Evolutionary conservation across 208 protist genomes (phyloP).

Genomic region (Porcisia hertigi): DNA sequence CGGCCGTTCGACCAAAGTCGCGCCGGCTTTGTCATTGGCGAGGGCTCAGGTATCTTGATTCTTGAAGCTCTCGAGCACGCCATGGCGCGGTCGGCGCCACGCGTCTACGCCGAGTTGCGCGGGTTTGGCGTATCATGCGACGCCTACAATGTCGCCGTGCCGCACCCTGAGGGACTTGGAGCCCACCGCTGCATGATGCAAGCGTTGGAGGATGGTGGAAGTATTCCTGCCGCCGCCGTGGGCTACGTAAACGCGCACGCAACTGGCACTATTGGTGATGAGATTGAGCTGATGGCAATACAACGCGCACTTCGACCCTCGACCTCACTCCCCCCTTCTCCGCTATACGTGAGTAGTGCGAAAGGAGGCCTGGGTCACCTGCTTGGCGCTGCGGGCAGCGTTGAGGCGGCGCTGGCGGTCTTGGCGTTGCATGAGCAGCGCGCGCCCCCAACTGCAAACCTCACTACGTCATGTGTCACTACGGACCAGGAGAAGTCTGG

Average conservation of each 20-base stretch:
- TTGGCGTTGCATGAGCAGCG: slow-evolving; percentile 67
- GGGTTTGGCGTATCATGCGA: slow-evolving; percentile 92
- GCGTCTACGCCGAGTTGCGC: slow-evolving; percentile 91
- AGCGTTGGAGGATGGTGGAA: slow-evolving; percentile 75
- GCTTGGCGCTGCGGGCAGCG: slow-evolving; percentile 96
- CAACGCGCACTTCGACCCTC: slow-evolving; percentile 25
- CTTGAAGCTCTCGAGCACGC: slow-evolving; percentile 94
- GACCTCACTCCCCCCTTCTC: slow-evolving; percentile 8
- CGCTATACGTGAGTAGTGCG: slow-evolving; percentile 74
- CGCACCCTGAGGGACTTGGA: slow-evolving; percentile 88
- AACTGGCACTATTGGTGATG: slow-evolving; percentile 97
- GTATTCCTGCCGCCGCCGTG: slow-evolving; percentile 51
- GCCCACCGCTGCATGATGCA: slow-evolving; percentile 78
- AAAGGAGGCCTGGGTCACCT: slow-evolving; percentile 97
- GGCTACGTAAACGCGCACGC: slow-evolving; percentile 98
- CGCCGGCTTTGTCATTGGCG: slow-evolving; percentile 97
- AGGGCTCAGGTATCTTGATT: slow-evolving; percentile 95
- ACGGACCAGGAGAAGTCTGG: slow-evolving; percentile 17
- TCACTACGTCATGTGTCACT: slow-evolving; percentile 52
- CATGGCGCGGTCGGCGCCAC: slow-evolving; percentile 42
- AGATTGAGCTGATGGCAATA: slow-evolving; percentile 82
- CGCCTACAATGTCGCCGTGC: slow-evolving; percentile 95
- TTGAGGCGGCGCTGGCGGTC: slow-evolving; percentile 92
- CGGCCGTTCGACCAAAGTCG: slow-evolving; percentile 94
- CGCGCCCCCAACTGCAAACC: slow-evolving; percentile 93